These are phyloP conservation scores for Penicillium egyptiacum DNA, from an alignment of 495 filamentous ascomycete species.

Conservation along the genomic window DNA sequence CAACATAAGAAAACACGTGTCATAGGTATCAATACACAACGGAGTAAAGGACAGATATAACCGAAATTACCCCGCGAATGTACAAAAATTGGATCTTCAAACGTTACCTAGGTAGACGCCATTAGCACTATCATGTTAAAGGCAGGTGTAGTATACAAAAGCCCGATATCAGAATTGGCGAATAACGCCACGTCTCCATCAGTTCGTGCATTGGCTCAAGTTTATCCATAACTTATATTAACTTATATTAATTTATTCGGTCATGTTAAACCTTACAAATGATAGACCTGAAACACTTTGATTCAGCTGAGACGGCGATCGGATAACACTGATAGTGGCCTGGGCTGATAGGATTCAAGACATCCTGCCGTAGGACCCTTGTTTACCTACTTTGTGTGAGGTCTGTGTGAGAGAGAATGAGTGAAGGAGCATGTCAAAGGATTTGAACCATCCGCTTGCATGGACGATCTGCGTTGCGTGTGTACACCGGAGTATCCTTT, in stretches of 20 bases:
- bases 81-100: neutral
- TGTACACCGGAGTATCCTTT: neutral
- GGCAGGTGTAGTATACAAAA: neutral
- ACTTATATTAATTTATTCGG: neutral
- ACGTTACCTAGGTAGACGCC: neutral
- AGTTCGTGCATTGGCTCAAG: constrained; percentile 1
- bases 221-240: neutral
- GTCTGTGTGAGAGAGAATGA: neutral
- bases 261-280: neutral
- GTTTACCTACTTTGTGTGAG: neutral
- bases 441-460: neutral
- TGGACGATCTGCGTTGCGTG: neutral
- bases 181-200: neutral
- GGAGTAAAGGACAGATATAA: neutral
- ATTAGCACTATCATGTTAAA: neutral
- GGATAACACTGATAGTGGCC: neutral
- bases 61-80: neutral
- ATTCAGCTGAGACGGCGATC: neutral
- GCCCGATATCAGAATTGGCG: neutral
- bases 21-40: neutral
- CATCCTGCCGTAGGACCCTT: neutral
- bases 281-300: neutral
- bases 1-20: neutral
- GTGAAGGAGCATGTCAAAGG: neutral
- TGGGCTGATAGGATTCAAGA: neutral